Base-by-base conservation (phyloP, 257 asterid genomes). In the Capsicum baccatum region DNA sequence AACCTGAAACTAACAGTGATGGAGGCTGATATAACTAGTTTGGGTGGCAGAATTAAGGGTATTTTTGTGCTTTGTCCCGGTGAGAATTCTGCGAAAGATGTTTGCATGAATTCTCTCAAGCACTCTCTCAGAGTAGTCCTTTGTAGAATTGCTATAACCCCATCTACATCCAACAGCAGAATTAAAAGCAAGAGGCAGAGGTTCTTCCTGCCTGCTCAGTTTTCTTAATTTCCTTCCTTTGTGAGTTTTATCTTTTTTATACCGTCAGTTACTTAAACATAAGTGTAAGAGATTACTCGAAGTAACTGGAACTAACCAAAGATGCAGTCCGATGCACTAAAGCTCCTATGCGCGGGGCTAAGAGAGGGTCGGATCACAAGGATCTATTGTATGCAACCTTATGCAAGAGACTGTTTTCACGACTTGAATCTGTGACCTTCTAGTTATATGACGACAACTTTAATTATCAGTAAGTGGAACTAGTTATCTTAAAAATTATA, bases 171-270 rank as follows among this genome's bases (percentile, higher is more conserved):
- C 7, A 87, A 83, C 63, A 91, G 85, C 81, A 88, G 92, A 10
- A 87, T 89, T 0, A 87, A 93, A 89, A 95, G 98, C 90, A 94
- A 92, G 89, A 90, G 99, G 84, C 98, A 94, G 83, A 90, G 97
- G 94, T 92, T 94, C 86, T 94, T 95, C 88, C 86, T 88, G 85
- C 93, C 95, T 26, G 42, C 86, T 57, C 82, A 85, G 3, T 37
- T 39, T 15, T 68, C 54, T 68, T 44, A 70, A 17, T 70, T 69
- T 39, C 35, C 78, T 8, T 39, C 8, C 4, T 9, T 17, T 14
- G 9, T 58, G 63, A 58, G 63, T 54, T 11, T 54, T 44, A 54
- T 10, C 16, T 54, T 54, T 50, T 50, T 54, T 54, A 54, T 54
- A 54, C 14, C 12, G 12, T 54, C 57, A 12, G 57, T 54, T 54